Base-by-base conservation (phyloP, 2,329 filamentous ascomycete species). In the Botryotinia calthae region DNA sequence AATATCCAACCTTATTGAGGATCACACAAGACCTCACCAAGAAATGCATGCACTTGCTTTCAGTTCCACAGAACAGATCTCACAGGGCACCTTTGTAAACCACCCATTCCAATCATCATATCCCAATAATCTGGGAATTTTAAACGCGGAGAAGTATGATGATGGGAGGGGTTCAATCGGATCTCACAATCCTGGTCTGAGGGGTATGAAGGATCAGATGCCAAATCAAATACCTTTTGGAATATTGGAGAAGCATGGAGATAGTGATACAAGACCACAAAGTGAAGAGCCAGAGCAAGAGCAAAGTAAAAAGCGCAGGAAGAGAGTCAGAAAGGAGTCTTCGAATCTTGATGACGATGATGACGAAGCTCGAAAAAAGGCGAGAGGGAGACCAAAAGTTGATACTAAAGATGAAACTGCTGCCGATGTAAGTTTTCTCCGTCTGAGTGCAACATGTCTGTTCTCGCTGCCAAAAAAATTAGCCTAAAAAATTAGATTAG, bases 391-490 rank as follows among this genome's bases (percentile, higher is more conserved):
- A 72, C 93, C 93, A 9, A 85, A 93, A 68, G 85, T 96, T 25
- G 90, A 95, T 76, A 88, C 89, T n/a, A 89, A 89, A 74, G 92
- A 95, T 82, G 89, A 93, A 82, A 94, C 91, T 37, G 89, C 92
- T 74, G 89, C 88, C 71, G 93, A 95, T 84, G 93, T 94, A 83
- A 87, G 91, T 89, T 73, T 89, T 73, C 64, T 69, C 70, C 31
- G 22, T 20, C 42, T 37, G 70, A 64, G 68, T 54, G 58, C 62
- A 42, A 40, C 16, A 46, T 58, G 69, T 34, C 65, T 40, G 40
- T 40, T 54, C 14, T 28, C 5, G n/a, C 63, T 37, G 46, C 31
- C 34, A 34, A 34, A 34, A 34, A 34, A 34, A 14, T 54, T 73
- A 58, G 7, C n/a, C 22, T 59, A 51, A 20, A 56, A 25, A 61